Evolutionary conservation across 2,329 filamentous ascomycete genomes (phyloP).

Genomic region (Colletotrichum noveboracense): DNA sequence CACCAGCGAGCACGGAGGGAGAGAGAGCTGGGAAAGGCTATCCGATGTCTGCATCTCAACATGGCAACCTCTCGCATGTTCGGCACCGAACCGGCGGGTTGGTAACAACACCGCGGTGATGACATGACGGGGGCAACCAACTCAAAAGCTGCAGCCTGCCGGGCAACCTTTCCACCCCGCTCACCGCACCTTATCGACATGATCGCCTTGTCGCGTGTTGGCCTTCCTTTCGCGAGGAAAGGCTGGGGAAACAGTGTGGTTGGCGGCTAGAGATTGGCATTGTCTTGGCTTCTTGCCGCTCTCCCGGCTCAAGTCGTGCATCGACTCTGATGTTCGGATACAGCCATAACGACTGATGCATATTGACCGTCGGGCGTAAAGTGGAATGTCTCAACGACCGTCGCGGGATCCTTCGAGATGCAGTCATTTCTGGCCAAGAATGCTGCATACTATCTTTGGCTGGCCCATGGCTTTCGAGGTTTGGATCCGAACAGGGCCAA

Average conservation of each 20-base stretch:
- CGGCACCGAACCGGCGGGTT: conserved; percentile 12
- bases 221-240: background rate
- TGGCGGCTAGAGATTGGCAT: background rate
- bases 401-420: background rate
- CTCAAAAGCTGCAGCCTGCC: background rate
- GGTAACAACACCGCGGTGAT: background rate
- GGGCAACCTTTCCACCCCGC: background rate
- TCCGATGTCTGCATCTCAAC: background rate
- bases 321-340: background rate
- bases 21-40: background rate
- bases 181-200: background rate
- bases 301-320: background rate
- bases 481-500: background rate
- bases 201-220: background rate
- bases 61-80: background rate
- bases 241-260: background rate
- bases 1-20: background rate
- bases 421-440: background rate
- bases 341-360: background rate
- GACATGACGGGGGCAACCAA: background rate
- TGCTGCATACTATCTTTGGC: background rate
- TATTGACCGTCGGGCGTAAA: background rate
- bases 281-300: conserved; percentile 9
- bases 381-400: background rate
- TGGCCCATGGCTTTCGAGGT: background rate